These are phyloP conservation scores for Sicyos baderoa DNA, from an alignment of 306 rosid genomes.

Conservation along the genomic window DNA sequence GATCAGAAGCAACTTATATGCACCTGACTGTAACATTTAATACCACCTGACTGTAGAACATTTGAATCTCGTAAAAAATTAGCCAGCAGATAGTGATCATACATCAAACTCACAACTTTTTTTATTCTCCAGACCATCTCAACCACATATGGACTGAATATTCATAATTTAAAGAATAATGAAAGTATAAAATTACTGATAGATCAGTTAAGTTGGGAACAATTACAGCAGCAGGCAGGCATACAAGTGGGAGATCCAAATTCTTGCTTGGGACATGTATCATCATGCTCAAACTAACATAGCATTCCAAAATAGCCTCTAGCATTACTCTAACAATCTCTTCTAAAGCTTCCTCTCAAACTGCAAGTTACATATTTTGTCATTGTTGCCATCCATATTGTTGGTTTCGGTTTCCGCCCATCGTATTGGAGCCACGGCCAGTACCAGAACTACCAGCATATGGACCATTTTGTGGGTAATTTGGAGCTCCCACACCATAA, in stretches of 20 bases:
- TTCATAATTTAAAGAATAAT: too few relatives aligned
- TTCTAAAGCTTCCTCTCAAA: conserved; percentile 6
- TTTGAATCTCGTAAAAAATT: too few relatives aligned
- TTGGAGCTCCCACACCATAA: conserved; percentile 38
- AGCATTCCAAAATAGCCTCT: neutral
- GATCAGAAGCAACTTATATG: too few relatives aligned
- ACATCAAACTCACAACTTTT: too few relatives aligned
- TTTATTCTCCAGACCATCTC: too few relatives aligned
- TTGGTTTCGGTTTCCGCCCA: conserved; percentile 42
- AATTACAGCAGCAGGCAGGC: neutral
- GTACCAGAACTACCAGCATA: conserved; percentile 32
- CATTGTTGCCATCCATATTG: conserved; percentile 45
- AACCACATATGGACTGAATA: too few relatives aligned
- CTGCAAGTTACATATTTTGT: neutral
- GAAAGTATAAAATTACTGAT: neutral
- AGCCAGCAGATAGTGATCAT: too few relatives aligned
- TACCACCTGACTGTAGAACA: too few relatives aligned
- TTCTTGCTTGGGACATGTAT: conserved; percentile 1
- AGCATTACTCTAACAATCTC: neutral
- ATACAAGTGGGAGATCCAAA: neutral
- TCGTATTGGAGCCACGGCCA: conserved; percentile 42
- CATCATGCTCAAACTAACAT: neutral
- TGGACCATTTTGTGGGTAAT: conserved; percentile 34
- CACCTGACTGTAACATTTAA: too few relatives aligned
- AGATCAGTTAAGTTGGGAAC: neutral